Percentiles rank a stretch among this genome's conserved stretches.
phyloP scores from a whole-genome alignment of 345 rosid species.

The Corchorus olitorius region DNA sequence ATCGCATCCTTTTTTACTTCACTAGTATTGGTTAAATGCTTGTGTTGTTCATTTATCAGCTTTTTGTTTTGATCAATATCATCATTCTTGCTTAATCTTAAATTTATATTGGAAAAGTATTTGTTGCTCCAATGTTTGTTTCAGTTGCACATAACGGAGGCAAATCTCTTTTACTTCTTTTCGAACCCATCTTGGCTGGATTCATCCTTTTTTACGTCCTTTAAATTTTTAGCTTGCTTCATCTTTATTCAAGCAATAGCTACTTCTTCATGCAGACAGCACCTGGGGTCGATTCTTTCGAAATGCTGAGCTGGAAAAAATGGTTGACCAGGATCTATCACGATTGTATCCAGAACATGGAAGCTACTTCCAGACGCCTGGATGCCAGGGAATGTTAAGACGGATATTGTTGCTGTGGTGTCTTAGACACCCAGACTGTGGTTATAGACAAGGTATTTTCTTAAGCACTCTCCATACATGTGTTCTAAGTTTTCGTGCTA shows the following conservation, averaged over 20 bases:
- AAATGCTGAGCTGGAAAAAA: conserved; percentile 92
- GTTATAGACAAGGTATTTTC: conserved; percentile 80
- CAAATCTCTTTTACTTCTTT: background rate
- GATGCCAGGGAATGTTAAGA: conserved; percentile 96
- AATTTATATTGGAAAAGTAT: background rate
- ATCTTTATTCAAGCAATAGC: background rate
- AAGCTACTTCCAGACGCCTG: conserved; percentile 91
- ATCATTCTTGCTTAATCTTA: background rate
- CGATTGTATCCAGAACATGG: conserved; percentile 95
- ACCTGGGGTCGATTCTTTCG: conserved; percentile 95
- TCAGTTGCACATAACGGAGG: background rate
- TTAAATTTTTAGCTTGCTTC: background rate
- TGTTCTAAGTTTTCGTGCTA: background rate
- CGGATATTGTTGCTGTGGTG: conserved; percentile 90
- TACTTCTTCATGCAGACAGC: conserved; percentile 61
- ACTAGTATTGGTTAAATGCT: background rate
- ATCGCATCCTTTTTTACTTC: background rate
- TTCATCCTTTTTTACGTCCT: background rate
- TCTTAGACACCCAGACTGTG: conserved; percentile 82
- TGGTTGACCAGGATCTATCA: conserved; percentile 89
- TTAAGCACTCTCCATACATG: background rate
- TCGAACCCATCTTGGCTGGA: background rate
- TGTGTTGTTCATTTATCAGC: background rate
- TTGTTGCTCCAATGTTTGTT: background rate
- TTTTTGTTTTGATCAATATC: background rate